Percentiles rank a stretch among this genome's conserved stretches.
Conservation (phyloP, 2,329 filamentous ascomycete species). For the Hirsutella rhossiliensis region DNA sequence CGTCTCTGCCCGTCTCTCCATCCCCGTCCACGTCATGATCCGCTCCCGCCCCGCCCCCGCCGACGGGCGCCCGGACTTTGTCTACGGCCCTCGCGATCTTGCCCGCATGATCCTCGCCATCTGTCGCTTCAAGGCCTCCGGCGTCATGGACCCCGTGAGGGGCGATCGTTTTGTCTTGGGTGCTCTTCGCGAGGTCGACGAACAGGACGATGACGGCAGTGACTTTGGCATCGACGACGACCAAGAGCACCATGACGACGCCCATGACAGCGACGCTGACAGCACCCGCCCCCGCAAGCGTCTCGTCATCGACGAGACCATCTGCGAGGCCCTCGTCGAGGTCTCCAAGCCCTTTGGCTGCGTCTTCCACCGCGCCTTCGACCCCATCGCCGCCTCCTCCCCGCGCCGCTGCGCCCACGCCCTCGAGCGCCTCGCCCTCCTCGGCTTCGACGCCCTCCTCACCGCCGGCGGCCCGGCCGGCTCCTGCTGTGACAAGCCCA, state of each 20-base stretch:
- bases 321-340: constrained; percentile 27
- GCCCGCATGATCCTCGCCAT: constrained; percentile 30
- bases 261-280: not conserved
- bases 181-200: constrained; percentile 17
- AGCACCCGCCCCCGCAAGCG: not conserved
- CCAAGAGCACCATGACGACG: too few species aligned
- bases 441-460: constrained; percentile 38
- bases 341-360: constrained; percentile 29
- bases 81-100: constrained; percentile 34
- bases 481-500: constrained; percentile 18
- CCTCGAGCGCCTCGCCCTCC: constrained; percentile 22
- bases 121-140: constrained; percentile 20
- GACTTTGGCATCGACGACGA: not conserved
- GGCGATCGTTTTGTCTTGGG: constrained; percentile 49
- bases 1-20: constrained; percentile 14
- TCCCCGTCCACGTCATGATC: constrained; percentile 42
- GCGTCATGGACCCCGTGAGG: constrained; percentile 22
- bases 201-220: not conserved
- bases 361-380: constrained; percentile 46
- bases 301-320: constrained; percentile 24
- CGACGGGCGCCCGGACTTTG: constrained; percentile 25
- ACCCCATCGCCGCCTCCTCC: constrained; percentile 25
- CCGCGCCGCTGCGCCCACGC: constrained; percentile 5
- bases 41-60: constrained; percentile 26
- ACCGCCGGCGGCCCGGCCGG: constrained; percentile 38